Conservation (phyloP, 768 basidiomycete genomes). For the Boletus rubescentipes region DNA sequence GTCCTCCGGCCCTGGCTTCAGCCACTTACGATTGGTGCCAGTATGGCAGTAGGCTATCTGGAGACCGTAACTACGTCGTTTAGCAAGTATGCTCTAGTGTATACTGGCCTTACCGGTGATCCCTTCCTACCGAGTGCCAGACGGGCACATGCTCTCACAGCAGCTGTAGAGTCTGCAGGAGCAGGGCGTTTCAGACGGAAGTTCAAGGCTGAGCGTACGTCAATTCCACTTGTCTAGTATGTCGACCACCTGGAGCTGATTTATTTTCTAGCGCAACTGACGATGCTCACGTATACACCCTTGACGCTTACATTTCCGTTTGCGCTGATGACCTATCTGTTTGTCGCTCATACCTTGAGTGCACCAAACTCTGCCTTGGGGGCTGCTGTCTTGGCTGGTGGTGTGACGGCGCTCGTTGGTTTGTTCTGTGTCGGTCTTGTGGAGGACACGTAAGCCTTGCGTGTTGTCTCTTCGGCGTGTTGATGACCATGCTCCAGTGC, state of each 20-base stretch:
- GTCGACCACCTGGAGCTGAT: background rate
- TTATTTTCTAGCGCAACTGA: constrained; percentile 51
- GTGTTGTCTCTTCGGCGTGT: background rate
- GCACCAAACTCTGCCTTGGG: constrained; percentile 73
- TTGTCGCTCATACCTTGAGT: constrained; percentile 78
- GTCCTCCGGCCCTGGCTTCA: constrained; percentile 42
- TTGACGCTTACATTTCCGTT: constrained; percentile 81
- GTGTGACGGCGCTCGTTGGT: constrained; percentile 78
- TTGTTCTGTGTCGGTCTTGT: constrained; percentile 82
- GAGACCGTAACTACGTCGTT: constrained; percentile 50
- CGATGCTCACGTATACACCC: constrained; percentile 69
- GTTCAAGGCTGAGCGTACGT: constrained; percentile 61
- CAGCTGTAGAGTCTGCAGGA: constrained; percentile 48
- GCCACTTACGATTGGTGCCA: constrained; percentile 36
- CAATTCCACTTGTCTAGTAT: background rate
- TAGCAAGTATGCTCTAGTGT: constrained; percentile 67
- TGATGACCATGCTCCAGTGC: constrained; percentile 37
- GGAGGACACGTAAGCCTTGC: constrained; percentile 60
- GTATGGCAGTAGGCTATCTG: constrained; percentile 43
- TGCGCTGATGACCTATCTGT: constrained; percentile 79
- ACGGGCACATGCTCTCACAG: constrained; percentile 56
- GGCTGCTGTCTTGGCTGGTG: constrained; percentile 74
- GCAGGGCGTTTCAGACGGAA: constrained; percentile 43
- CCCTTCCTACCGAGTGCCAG: constrained; percentile 60
- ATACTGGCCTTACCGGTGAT: constrained; percentile 75